phyloP scores from a whole-genome alignment of 257 asterid genomes.

The Phtheirospermum japonicum region DNA sequence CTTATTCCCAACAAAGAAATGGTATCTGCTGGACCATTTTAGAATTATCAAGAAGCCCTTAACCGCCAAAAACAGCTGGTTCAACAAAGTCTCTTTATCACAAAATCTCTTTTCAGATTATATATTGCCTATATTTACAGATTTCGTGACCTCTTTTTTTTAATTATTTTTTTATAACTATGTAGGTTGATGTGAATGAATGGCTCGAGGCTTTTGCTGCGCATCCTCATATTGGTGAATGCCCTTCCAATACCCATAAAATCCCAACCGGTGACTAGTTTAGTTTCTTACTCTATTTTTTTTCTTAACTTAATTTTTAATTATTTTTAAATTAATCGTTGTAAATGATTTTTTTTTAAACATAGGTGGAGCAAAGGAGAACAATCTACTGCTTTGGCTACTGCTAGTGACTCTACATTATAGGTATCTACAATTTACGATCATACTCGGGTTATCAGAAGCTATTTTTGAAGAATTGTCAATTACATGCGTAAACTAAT shows the following conservation, averaged over 20 bases:
- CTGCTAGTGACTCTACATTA: conserved; percentile 66
- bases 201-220: conserved; percentile 96
- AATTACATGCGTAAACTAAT: not conserved
- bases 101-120: not conserved
- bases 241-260: conserved; percentile 42
- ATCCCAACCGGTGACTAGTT: conserved; percentile 70
- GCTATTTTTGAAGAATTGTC: not conserved
- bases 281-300: conserved; percentile 15
- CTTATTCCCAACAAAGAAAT: no score
- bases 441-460: no score
- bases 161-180: conserved; percentile 2
- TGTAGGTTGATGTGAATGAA: conserved; percentile 85
- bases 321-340: not conserved
- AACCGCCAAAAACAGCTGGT: conserved; percentile 77
- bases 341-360: conserved; percentile 16
- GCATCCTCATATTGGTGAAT: conserved; percentile 88
- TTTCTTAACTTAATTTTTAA: no score
- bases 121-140: not conserved
- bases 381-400: conserved; percentile 86
- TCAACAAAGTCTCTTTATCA: conserved; percentile 57
- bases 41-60: conserved; percentile 50
- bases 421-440: conserved; percentile 54
- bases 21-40: conserved; percentile 69
- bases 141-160: not conserved
- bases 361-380: conserved; percentile 97